Evolutionary conservation across 257 asterid genomes (phyloP), one percentile per base, ranked within the genome.

Genomic region (Leonotis leonurus): DNA sequence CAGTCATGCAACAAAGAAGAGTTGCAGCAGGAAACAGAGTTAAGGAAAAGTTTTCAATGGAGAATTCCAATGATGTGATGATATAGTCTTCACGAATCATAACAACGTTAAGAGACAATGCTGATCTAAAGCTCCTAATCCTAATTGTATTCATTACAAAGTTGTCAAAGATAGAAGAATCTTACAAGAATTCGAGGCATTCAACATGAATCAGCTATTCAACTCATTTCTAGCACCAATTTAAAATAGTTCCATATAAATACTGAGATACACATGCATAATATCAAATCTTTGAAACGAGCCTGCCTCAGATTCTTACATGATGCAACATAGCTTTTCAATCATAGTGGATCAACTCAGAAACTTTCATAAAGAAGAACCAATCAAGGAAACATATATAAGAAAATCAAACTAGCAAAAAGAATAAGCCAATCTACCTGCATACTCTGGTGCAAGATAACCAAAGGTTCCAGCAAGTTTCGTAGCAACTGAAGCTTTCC

Each of bases 401-500:
- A 10, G n/a, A 29, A 16, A 36, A 35, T 8, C 7, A 58, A 35
- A 10, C 13, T 26, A 57, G 24, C 14, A 45, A 26, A 2, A 39
- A n/a, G n/a, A n/a, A 41, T 18, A 3, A 29, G 48, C n/a, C 16
- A 17, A 3, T n/a, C 50, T 33, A 78, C 83, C 83, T 67, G 83
- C 96, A 72, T 87, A 87, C 77, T 90, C 95, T 2, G 95, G 95
- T n/a, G 97, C 94, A 14, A 89, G 88, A 75, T 89, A 89, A 44
- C 95, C 97, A 41, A 89, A 89, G 0, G 97, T 90, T 56, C 97
- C 97, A 0, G 96, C 97, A 65, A 90, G 71, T 70, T 65, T 78
- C 14, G 96, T 87, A 16, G 85, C 96, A 35, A 87, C 65, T 0
- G 96, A 83, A 27, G 90, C 95, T 65, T 87, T 80, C 43, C 96